Evolutionary conservation across 805 yeast species (phyloP), one percentile per base, ranked within the genome.

Genomic region (Yarrowia phangngaensis): DNA sequence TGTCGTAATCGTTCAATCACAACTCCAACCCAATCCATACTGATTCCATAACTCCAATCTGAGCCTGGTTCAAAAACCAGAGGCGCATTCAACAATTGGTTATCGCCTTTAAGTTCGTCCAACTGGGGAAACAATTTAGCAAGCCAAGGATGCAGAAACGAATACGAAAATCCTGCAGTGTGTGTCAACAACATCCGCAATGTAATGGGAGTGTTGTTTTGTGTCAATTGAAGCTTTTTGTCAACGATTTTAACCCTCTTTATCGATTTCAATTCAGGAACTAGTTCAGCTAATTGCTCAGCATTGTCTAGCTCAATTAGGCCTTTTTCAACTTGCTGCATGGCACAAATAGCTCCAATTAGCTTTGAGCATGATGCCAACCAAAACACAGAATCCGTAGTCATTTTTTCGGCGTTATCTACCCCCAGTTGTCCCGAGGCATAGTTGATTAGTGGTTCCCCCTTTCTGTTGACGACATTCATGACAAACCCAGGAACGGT

Each of bases 161-260:
- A 50, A 52, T 69, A 68, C 13, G 63, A 61, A 15, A 69, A 60
- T 1, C 72, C 72, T 9, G 71, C 60, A 6, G 71, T 68, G 51
- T 69, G 72, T 3, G 67, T 55, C 32, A 69, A 45, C 38, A 69
- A 57, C 54, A 60, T 63, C 52, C 66, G 57, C 24, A 67, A 48
- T 4, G 73, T 69, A 49, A 67, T 62, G 23, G 58, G 55, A 20
- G 53, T 59, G 50, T 58, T 65, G 26, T 60, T 60, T n/a, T 57
- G 53, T 3, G 34, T 58, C 20, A 64, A 52, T 3, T 62, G 60
- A 17, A 60, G 64, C 3, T 47, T 43, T 6, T 53, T 60, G 27
- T 40, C 13, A 13, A 40, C 47, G 34, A 19, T 14, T 19, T 40
- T 40, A 27, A 40, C 20, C 20, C 27, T 20, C 16, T 58, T 61